Conservation (phyloP, 169 alveolate species). For the Eimeria falciformis region DNA sequence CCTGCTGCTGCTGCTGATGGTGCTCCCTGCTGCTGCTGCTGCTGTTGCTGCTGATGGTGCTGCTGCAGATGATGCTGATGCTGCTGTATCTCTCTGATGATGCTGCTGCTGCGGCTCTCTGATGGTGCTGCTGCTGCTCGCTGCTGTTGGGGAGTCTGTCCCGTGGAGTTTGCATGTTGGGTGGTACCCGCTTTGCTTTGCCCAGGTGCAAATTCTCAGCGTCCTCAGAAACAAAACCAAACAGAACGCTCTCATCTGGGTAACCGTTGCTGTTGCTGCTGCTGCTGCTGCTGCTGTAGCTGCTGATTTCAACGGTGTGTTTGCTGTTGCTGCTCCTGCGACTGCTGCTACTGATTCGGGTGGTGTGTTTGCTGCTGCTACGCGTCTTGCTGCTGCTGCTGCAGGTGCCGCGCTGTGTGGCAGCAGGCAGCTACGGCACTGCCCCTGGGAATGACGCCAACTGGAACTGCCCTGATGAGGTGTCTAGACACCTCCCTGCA, state of each 20-base stretch:
- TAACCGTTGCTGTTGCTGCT: conserved; percentile 51
- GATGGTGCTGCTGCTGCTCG: background rate
- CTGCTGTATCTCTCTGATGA: background rate
- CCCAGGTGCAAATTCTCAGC: conserved; percentile 57
- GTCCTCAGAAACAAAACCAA: conserved; percentile 65
- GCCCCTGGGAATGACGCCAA: conserved; percentile 14
- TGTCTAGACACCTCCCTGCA: conserved; percentile 15
- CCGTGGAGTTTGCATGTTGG: too few species aligned
- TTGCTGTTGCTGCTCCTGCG: conserved; percentile 35
- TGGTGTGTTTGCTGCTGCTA: conserved; percentile 33
- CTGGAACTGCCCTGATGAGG: conserved; percentile 57
- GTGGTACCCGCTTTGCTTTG: too few species aligned
- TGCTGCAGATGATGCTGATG: background rate
- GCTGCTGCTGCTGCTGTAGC: background rate
- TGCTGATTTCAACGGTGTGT: background rate
- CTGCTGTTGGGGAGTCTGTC: background rate
- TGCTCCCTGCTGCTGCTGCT: conserved; percentile 1
- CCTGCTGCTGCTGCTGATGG: background rate
- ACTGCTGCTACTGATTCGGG: conserved; percentile 7
- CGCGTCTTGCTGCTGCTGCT: conserved; percentile 40
- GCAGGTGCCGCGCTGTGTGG: conserved; percentile 72
- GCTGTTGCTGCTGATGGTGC: background rate
- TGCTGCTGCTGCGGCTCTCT: background rate
- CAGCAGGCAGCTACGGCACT: conserved; percentile 66
- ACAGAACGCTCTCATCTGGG: conserved; percentile 71